These are phyloP conservation scores for Daphne laureola DNA, from an alignment of 441 rosid species.

Conservation along the genomic window DNA sequence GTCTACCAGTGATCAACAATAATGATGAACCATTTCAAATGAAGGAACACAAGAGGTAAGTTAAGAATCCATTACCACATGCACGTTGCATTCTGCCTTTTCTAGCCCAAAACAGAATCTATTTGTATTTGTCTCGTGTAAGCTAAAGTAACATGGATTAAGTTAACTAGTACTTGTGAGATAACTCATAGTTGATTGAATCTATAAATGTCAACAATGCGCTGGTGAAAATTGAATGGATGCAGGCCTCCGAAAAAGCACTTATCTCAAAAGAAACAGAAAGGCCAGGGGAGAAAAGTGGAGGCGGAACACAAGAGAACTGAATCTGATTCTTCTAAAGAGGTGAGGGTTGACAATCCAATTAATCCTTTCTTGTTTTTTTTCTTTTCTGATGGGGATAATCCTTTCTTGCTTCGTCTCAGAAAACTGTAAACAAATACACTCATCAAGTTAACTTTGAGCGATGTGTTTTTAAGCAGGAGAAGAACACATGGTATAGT, in stretches of 20 bases:
- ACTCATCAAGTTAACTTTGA: not conserved
- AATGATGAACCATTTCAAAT: slow-evolving; percentile 26
- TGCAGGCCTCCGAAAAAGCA: slow-evolving; percentile 26
- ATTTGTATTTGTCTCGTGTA: not conserved
- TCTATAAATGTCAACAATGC: too few species aligned
- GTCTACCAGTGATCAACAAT: slow-evolving; percentile 34
- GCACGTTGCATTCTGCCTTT: too few species aligned
- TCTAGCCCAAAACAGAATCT: not conserved
- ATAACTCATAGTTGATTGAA: too few species aligned
- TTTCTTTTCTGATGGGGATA: too few species aligned
- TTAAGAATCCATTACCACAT: not conserved
- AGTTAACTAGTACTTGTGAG: not conserved
- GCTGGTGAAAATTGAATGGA: not conserved
- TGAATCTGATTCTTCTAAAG: slow-evolving; percentile 33
- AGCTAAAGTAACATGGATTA: not conserved
- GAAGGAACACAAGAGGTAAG: slow-evolving; percentile 30
- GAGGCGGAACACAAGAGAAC: slow-evolving; percentile 16
- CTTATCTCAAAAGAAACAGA: slow-evolving; percentile 11
- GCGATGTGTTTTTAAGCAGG: slow-evolving; percentile 17
- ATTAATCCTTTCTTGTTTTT: not conserved
- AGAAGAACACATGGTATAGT: slow-evolving; percentile 24
- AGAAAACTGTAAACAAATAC: too few species aligned
- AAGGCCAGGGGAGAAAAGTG: slow-evolving; percentile 19
- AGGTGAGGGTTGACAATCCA: slow-evolving; percentile 22
- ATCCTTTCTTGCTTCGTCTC: not conserved